Percentiles rank a stretch among this genome's conserved stretches.
phyloP scores from a whole-genome alignment of 345 rosid genomes.

The Nasturtium officinale region DNA sequence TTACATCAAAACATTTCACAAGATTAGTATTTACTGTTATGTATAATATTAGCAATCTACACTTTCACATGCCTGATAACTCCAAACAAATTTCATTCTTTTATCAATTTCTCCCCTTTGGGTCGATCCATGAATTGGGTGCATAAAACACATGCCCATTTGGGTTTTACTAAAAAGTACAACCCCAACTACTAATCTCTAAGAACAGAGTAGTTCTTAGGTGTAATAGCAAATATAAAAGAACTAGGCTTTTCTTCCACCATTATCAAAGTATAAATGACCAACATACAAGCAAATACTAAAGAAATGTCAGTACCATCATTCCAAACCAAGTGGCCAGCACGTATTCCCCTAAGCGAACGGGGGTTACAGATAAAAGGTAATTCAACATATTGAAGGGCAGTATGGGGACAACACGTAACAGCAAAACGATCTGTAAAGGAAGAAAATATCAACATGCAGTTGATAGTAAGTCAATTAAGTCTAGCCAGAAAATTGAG shows the following conservation, averaged over 20 bases:
- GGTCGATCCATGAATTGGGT: background rate
- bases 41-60: background rate
- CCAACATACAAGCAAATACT: background rate
- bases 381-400: conserved; percentile 65
- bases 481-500: conserved; percentile 2
- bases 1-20: conserved; percentile 25
- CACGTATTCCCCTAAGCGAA: conserved; percentile 52
- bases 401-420: conserved; percentile 61
- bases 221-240: conserved; percentile 4
- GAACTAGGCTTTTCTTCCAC: conserved; percentile 22
- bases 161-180: background rate
- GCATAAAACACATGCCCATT: conserved; percentile 18
- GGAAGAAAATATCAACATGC: conserved; percentile 29
- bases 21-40: background rate
- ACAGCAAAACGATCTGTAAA: conserved; percentile 60
- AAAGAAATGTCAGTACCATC: conserved; percentile 50
- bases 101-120: conserved; percentile 8
- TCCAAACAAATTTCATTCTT: background rate
- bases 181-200: background rate
- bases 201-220: background rate
- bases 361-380: conserved; percentile 61
- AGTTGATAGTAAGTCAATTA: conserved; percentile 17
- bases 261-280: conserved; percentile 15
- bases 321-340: conserved; percentile 63
- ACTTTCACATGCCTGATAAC: conserved; percentile 18